Evolutionary conservation across 1,139 yeast genomes (phyloP).

Genomic region (Saccharomyces pastorianus): DNA sequence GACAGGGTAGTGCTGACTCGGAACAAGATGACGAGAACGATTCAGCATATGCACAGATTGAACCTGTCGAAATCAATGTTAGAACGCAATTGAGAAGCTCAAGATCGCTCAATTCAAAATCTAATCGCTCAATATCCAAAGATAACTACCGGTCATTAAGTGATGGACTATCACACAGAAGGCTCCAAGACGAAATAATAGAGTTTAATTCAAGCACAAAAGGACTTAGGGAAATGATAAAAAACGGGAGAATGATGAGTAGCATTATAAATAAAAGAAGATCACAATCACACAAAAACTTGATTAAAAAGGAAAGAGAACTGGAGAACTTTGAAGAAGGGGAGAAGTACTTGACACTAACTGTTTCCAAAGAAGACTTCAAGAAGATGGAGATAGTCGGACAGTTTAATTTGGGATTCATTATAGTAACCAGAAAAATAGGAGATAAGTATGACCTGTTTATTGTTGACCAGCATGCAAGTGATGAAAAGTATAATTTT

Average conservation of each 20-base stretch:
- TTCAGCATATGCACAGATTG: constrained; percentile 3
- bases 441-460: constrained; percentile 51
- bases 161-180: neutral
- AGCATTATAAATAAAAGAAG: neutral
- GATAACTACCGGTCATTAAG: neutral
- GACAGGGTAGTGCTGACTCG: neutral
- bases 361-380: constrained; percentile 59
- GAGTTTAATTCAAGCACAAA: neutral
- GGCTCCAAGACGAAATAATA: neutral
- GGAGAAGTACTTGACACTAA: constrained; percentile 45
- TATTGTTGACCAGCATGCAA: constrained; percentile 94
- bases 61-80: constrained; percentile 12
- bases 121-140: neutral
- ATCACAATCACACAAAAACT: neutral
- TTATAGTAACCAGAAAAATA: constrained; percentile 50
- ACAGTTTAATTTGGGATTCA: constrained; percentile 88
- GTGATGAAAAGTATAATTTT: constrained; percentile 89
- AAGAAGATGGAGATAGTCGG: constrained; percentile 70
- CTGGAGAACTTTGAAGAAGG: constrained; percentile 42
- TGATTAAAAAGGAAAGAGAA: constrained; percentile 12
- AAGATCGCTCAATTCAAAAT: neutral
- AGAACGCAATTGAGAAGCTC: constrained; percentile 3
- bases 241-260: neutral
- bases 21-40: neutral
- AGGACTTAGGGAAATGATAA: neutral